Conservation (phyloP, 257 asterid genomes). For the Coffea canephora region DNA sequence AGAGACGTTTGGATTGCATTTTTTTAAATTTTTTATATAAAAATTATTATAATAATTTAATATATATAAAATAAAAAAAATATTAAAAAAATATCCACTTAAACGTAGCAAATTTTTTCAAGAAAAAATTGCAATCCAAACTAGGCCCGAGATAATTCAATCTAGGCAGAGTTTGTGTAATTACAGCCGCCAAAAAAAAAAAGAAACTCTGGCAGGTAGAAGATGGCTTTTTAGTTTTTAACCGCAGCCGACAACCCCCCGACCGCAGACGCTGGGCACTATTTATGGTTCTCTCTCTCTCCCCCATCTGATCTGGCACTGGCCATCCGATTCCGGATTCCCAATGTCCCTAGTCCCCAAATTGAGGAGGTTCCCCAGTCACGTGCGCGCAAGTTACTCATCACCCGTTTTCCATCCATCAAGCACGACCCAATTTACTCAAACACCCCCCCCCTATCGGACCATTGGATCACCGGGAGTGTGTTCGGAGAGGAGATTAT, state of each 20-base stretch:
- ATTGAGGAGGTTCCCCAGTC: slow-evolving; percentile 5
- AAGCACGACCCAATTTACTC: slow-evolving; percentile 17
- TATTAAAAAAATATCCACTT: no score
- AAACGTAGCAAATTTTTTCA: no score
- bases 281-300: slow-evolving; percentile 20
- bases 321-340: slow-evolving; percentile 37
- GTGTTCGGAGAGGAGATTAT: no score
- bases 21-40: no score
- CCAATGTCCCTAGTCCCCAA: slow-evolving; percentile 18
- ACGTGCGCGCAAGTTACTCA: slow-evolving; percentile 44
- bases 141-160: no score
- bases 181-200: no score
- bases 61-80: no score
- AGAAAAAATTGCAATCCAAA: no score
- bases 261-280: slow-evolving; percentile 57
- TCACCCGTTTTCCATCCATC: slow-evolving; percentile 21
- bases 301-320: slow-evolving; percentile 32
- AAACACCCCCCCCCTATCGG: slow-evolving; percentile 19
- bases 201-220: slow-evolving; percentile 3
- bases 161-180: no score
- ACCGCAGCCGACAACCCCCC: slow-evolving; percentile 45
- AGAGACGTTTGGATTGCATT: no score
- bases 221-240: slow-evolving; percentile 2
- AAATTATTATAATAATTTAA: no score
- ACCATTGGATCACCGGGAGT: neutral